Percentiles rank a stretch among this genome's conserved stretches.
Evolutionary conservation across 2,329 filamentous ascomycete genomes (phyloP).

Genomic region (Cordyceps pruinosa): DNA sequence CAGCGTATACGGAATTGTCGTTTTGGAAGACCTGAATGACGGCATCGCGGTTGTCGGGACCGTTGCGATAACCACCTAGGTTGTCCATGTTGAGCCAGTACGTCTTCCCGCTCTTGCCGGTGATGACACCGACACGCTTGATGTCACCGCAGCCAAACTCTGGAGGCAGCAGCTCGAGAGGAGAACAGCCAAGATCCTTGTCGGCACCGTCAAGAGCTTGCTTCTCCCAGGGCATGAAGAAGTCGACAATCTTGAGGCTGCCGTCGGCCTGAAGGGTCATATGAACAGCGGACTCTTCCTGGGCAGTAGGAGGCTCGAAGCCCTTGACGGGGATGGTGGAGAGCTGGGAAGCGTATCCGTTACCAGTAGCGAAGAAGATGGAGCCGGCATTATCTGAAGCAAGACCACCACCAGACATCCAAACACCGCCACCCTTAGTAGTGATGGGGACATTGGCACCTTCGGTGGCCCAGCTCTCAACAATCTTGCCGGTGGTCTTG

Average conservation of each 20-base stretch:
- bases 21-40: conserved; percentile 39
- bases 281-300: conserved; percentile 40
- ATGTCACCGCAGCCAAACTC: conserved; percentile 38
- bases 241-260: conserved; percentile 40
- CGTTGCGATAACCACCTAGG: conserved; percentile 34
- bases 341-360: conserved; percentile 35
- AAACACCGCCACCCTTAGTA: conserved; percentile 36
- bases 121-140: conserved; percentile 41
- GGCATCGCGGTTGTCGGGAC: conserved; percentile 29
- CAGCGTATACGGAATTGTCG: conserved; percentile 39
- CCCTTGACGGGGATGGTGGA: conserved; percentile 31
- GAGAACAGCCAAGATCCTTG: conserved; percentile 41
- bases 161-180: conserved; percentile 35
- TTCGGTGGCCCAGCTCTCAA: conserved; percentile 35
- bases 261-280: conserved; percentile 35
- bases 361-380: conserved; percentile 33
- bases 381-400: conserved; percentile 33
- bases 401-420: conserved; percentile 35
- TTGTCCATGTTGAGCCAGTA: conserved; percentile 38
- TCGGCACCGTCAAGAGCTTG: conserved; percentile 42
- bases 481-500: conserved; percentile 31
- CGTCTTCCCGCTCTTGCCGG: conserved; percentile 44
- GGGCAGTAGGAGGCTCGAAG: conserved; percentile 31
- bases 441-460: conserved; percentile 31
- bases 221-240: conserved; percentile 50